Evolutionary conservation across 2,329 filamentous ascomycete genomes (phyloP).

Genomic region (Apiospora kogelbergensis): DNA sequence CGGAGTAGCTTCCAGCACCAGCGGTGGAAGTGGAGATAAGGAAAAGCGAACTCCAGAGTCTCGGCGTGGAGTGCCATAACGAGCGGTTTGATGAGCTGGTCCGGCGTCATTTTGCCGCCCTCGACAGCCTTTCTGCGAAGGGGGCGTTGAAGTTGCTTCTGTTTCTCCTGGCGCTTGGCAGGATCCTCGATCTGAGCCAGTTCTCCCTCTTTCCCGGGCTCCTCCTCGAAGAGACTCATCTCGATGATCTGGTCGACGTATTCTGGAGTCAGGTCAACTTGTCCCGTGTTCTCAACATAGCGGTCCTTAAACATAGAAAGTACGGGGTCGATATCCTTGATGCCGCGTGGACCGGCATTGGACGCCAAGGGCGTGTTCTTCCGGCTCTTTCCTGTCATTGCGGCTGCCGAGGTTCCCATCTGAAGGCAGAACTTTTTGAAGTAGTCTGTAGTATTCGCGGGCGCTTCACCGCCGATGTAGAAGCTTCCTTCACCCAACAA

Average conservation of each 20-base stretch:
- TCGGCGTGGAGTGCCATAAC: conserved; percentile 36
- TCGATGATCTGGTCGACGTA: conserved; percentile 36
- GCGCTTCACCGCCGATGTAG: conserved; percentile 35
- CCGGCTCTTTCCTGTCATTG: conserved; percentile 26
- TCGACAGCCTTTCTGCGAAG: conserved; percentile 14
- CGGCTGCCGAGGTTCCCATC: conserved; percentile 35
- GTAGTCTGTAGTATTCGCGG: conserved; percentile 31
- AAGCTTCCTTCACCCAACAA: conserved; percentile 33
- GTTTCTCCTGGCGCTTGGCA: conserved; percentile 16
- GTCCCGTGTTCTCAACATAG: conserved; percentile 25
- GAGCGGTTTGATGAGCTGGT: conserved; percentile 32
- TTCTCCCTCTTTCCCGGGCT: background rate
- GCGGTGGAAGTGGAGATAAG: conserved; percentile 41
- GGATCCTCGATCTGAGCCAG: conserved; percentile 21
- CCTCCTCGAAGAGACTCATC: background rate
- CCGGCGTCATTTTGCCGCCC: conserved; percentile 15
- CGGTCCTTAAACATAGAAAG: conserved; percentile 37
- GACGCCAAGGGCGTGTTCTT: conserved; percentile 21
- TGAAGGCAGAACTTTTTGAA: conserved; percentile 37
- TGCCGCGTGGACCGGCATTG: conserved; percentile 27
- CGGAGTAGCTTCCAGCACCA: conserved; percentile 40
- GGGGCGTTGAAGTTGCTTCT: conserved; percentile 9
- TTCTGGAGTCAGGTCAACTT: conserved; percentile 32
- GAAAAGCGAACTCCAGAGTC: conserved; percentile 35
- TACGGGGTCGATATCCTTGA: conserved; percentile 32